phyloP scores from a whole-genome alignment of 2,329 filamentous ascomycete genomes.

The Claviceps humidiphila region DNA sequence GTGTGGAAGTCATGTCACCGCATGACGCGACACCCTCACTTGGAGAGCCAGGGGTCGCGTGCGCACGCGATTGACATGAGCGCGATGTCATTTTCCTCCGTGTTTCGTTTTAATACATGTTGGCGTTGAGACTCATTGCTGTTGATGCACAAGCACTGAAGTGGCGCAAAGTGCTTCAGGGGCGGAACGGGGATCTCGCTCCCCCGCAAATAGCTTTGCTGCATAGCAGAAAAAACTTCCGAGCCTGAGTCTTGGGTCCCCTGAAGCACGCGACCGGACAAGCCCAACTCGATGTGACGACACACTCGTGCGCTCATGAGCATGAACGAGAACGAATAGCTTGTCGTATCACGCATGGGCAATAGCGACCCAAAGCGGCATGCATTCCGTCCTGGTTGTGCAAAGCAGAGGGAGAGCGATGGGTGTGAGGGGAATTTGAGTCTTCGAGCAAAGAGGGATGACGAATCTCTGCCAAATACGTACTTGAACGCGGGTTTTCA shows the following conservation, averaged over 20 bases:
- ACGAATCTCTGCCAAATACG: conserved; percentile 16
- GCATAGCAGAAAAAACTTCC: not conserved
- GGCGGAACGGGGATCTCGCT: not conserved
- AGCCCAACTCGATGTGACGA: not conserved
- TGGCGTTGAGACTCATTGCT: not conserved
- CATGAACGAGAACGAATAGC: too few relatives aligned
- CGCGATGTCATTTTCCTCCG: not conserved
- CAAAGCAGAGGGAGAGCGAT: too few relatives aligned
- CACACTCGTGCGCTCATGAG: not conserved
- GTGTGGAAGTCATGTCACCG: not conserved
- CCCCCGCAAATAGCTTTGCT: not conserved
- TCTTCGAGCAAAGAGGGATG: too few relatives aligned
- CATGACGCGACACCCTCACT: conserved; percentile 4
- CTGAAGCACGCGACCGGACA: not conserved
- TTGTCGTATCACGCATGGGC: too few relatives aligned
- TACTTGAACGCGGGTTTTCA: conserved; percentile 91
- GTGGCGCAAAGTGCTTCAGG: not conserved
- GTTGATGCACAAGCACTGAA: not conserved
- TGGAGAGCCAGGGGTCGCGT: not conserved
- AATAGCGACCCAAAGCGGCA: too few relatives aligned
- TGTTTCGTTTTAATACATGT: too few relatives aligned
- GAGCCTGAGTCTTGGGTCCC: not conserved
- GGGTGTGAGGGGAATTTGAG: too few relatives aligned
- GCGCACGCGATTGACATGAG: not conserved
- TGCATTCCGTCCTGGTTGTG: too few relatives aligned